Evolutionary conservation across 2,329 filamentous ascomycete species (phyloP).

Genomic region (Amylocarpus encephaloides): DNA sequence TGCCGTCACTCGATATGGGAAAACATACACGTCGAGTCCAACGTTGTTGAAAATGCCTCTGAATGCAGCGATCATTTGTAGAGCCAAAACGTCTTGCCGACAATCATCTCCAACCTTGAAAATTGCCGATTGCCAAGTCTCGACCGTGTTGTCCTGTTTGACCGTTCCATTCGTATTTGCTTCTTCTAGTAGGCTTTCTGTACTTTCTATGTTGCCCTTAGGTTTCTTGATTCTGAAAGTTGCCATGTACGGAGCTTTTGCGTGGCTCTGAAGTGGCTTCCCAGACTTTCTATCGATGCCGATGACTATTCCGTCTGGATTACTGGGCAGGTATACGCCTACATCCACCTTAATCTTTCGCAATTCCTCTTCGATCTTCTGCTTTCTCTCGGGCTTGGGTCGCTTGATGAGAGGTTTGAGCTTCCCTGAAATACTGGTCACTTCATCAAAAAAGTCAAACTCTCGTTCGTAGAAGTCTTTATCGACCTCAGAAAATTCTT

Average conservation of each 20-base stretch:
- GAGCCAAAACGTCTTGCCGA: constrained; percentile 88
- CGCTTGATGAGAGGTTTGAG: constrained; percentile 88
- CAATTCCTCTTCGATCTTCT: constrained; percentile 97
- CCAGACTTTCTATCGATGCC: constrained; percentile 97
- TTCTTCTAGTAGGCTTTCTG: constrained; percentile 46
- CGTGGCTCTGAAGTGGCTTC: constrained; percentile 94
- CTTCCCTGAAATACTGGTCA: constrained; percentile 92
- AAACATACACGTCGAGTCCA: constrained; percentile 93
- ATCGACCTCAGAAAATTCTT: constrained; percentile 74
- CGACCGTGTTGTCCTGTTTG: constrained; percentile 55
- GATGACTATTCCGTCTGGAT: constrained; percentile 93
- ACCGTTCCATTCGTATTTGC: constrained; percentile 34
- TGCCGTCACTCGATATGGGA: constrained; percentile 93
- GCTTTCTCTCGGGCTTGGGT: constrained; percentile 93
- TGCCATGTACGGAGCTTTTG: constrained; percentile 98
- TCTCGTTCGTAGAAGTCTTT: constrained; percentile 86
- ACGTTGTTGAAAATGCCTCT: constrained; percentile 93
- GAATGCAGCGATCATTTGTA: constrained; percentile 98
- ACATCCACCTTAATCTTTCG: constrained; percentile 96
- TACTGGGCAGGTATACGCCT: constrained; percentile 93
- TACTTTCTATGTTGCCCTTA: constrained; percentile 46
- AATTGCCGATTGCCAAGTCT: constrained; percentile 98
- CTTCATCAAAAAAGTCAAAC: constrained; percentile 96
- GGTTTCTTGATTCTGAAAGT: constrained; percentile 94
- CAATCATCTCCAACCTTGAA: constrained; percentile 99